Percentiles rank a stretch among this genome's conserved stretches.
Conservation (phyloP, 2,329 filamentous ascomycete species). For the Alternaria alternata region DNA sequence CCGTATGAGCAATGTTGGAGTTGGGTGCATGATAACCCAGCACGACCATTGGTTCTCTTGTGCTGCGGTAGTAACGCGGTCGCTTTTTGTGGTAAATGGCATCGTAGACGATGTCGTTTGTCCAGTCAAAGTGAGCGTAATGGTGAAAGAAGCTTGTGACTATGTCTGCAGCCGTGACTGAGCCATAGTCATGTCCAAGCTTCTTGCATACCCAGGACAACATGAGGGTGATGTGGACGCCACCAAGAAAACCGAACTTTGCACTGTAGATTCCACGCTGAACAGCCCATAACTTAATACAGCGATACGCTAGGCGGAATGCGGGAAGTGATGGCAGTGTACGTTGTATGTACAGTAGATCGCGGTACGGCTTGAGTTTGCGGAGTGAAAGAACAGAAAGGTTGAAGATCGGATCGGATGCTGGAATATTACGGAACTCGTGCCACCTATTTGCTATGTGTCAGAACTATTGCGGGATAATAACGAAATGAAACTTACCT, state of each 20-base stretch:
- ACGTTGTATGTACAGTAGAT: constrained; percentile 67
- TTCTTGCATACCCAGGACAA: constrained; percentile 67
- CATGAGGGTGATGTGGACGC: constrained; percentile 70
- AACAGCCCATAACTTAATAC: constrained; percentile 69
- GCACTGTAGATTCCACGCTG: constrained; percentile 69
- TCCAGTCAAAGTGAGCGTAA: constrained; percentile 70
- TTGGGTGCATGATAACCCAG: constrained; percentile 69
- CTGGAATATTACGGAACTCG: constrained; percentile 53
- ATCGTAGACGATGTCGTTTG: constrained; percentile 63
- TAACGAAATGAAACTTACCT: constrained; percentile 42
- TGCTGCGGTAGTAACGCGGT: constrained; percentile 61
- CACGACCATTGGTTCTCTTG: constrained; percentile 69
- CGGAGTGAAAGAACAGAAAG: constrained; percentile 65
- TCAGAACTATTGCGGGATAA: constrained; percentile 12
- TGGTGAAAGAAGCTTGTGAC: constrained; percentile 69
- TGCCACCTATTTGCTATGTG: constrained; percentile 43
- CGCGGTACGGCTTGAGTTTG: constrained; percentile 71
- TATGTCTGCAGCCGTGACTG: constrained; percentile 60
- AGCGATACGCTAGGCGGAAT: constrained; percentile 67
- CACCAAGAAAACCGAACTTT: constrained; percentile 71
- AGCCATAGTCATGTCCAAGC: constrained; percentile 32
- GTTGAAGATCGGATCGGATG: constrained; percentile 63
- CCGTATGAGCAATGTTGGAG: constrained; percentile 66
- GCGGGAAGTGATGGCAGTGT: constrained; percentile 66
- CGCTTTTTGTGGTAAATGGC: constrained; percentile 60